Evolutionary conservation across 371 early-diverging fungal genomes (phyloP).

Genomic region (Mucor plumbeus): DNA sequence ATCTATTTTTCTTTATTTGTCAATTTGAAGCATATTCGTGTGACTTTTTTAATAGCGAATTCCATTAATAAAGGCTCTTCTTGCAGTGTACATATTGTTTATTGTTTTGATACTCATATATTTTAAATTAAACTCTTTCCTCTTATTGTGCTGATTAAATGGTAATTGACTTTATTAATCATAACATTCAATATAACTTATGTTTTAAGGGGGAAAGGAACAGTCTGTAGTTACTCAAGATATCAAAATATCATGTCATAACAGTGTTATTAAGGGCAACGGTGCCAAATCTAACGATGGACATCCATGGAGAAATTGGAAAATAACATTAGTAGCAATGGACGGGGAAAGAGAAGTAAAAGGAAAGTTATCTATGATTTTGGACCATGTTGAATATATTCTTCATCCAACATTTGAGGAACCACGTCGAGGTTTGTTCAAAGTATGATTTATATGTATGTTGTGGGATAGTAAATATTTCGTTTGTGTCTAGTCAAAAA

Average conservation of each 20-base stretch:
- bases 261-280: slow-evolving; percentile 41
- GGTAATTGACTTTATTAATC: neutral
- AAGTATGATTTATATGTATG: neutral
- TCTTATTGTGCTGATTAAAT: neutral
- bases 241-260: slow-evolving; percentile 51
- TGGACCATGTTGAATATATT: slow-evolving; percentile 76
- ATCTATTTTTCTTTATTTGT: neutral
- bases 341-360: slow-evolving; percentile 54
- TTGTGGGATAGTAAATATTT: too few relatives aligned
- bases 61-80: neutral
- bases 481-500: slow-evolving; percentile 46
- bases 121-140: neutral
- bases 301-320: slow-evolving; percentile 66
- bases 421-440: slow-evolving; percentile 60
- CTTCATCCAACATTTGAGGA: slow-evolving; percentile 76
- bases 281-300: slow-evolving; percentile 48
- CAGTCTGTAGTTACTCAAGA: slow-evolving; percentile 30
- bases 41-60: neutral
- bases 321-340: slow-evolving; percentile 57
- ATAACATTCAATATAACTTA: neutral
- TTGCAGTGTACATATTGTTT: neutral
- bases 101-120: neutral
- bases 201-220: neutral
- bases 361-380: slow-evolving; percentile 51
- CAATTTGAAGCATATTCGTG: neutral